Conservation (phyloP, 352 stramenopile species). For the Globisporangium megalacanthum region DNA sequence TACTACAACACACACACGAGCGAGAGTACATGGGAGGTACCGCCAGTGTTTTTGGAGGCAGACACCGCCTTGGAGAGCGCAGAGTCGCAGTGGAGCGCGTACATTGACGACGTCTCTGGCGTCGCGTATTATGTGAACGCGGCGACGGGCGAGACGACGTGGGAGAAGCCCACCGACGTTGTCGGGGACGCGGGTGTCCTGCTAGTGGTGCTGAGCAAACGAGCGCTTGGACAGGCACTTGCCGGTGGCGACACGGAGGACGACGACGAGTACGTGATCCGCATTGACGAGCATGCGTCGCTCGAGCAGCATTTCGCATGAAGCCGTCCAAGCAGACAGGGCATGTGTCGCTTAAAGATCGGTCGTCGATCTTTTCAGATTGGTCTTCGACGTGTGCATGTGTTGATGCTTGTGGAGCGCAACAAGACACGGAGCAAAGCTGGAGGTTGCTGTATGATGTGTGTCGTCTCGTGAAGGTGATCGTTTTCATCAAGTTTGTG, state of each 20-base stretch:
- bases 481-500: too few species aligned
- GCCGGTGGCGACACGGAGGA: neutral
- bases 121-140: constrained; percentile 54
- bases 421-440: too few species aligned
- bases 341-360: too few species aligned
- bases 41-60: constrained; percentile 4
- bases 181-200: too few species aligned
- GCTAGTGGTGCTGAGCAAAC: neutral
- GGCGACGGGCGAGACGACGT: constrained; percentile 37
- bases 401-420: too few species aligned
- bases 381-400: too few species aligned
- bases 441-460: too few species aligned
- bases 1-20: constrained; percentile 65
- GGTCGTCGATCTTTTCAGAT: too few species aligned
- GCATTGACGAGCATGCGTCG: constrained; percentile 20
- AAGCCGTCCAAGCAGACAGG: neutral
- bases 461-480: too few species aligned
- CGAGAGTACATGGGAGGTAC: constrained; percentile 54
- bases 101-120: constrained; percentile 35
- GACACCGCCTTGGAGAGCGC: constrained; percentile 3
- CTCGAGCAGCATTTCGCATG: neutral
- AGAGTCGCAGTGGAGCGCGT: constrained; percentile 9
- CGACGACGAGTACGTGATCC: constrained; percentile 35
- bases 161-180: constrained; percentile 27
- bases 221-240: neutral